A percentile compares a stretch with the other conserved stretches of the same genome.
phyloP scores from a whole-genome alignment of 495 filamentous ascomycete species.

The Daldinia bambusicola region DNA sequence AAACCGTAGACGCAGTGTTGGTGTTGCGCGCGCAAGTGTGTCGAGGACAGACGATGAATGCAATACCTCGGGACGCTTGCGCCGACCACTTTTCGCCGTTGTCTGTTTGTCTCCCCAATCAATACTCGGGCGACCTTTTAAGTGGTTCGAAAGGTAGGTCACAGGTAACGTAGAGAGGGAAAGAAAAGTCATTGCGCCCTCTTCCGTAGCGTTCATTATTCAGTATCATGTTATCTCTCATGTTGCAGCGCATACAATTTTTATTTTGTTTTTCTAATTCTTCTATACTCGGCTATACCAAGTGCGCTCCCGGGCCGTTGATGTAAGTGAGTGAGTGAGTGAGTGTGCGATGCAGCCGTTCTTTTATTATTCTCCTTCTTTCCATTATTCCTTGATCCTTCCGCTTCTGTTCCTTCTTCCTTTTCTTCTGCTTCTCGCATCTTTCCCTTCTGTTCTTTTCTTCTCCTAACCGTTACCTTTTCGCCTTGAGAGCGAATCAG shows the following conservation, averaged over 20 bases:
- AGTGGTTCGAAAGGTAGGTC: neutral
- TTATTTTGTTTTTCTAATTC: neutral
- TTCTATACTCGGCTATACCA: constrained; percentile 38
- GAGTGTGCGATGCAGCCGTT: neutral
- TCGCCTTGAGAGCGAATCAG: constrained; percentile 37
- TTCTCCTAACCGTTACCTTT: constrained; percentile 15
- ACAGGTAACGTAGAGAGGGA: neutral
- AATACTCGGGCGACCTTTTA: neutral
- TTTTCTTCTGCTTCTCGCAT: constrained; percentile 19
- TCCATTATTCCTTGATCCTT: neutral
- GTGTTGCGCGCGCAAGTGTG: constrained; percentile 1
- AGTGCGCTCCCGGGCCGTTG: constrained; percentile 46
- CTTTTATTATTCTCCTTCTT: constrained; percentile 13
- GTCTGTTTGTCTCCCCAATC: neutral
- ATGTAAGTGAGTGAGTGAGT: constrained; percentile 37
- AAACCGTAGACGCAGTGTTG: constrained; percentile 4
- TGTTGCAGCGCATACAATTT: constrained; percentile 24
- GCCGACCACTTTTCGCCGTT: neutral
- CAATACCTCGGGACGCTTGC: constrained; percentile 6
- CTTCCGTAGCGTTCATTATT: neutral
- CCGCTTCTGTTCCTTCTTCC: constrained; percentile 17
- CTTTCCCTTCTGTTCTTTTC: constrained; percentile 12
- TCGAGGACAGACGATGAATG: neutral
- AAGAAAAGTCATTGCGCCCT: constrained; percentile 1
- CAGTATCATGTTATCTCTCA: neutral